Evolutionary conservation across 768 basidiomycete species (phyloP).

Genomic region (Lactarius tabidus): DNA sequence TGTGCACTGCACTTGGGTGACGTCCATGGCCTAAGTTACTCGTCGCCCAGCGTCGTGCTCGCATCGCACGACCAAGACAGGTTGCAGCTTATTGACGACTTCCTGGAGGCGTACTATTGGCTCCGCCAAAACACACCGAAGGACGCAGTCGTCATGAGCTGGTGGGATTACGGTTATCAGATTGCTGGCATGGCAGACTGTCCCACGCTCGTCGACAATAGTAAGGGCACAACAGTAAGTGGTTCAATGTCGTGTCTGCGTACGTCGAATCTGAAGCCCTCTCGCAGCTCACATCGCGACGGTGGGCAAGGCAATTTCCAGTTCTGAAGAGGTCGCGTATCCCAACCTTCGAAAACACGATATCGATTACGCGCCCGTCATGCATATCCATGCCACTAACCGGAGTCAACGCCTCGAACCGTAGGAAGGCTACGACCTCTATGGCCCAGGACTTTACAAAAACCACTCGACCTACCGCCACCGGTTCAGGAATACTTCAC

Average conservation of each 20-base stretch:
- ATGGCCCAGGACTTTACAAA: background rate
- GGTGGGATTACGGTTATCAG: too few species aligned
- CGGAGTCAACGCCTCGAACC: too few species aligned
- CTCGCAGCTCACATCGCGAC: slow-evolving; percentile 89
- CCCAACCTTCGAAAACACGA: slow-evolving; percentile 97
- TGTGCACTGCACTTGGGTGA: slow-evolving; percentile 94
- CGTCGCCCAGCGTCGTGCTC: too few species aligned
- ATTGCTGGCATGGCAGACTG: slow-evolving; percentile 99
- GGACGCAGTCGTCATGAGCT: too few species aligned
- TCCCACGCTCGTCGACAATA: slow-evolving; percentile 95
- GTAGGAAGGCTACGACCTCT: too few species aligned
- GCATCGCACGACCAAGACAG: too few species aligned
- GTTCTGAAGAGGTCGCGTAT: slow-evolving; percentile 90
- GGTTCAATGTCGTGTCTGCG: too few species aligned
- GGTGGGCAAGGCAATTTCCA: slow-evolving; percentile 98
- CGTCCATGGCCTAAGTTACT: too few species aligned
- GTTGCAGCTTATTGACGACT: too few species aligned
- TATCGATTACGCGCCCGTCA: slow-evolving; percentile 94
- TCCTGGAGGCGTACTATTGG: too few species aligned
- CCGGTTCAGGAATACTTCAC: background rate
- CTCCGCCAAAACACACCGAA: too few species aligned
- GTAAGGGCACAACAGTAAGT: slow-evolving; percentile 98
- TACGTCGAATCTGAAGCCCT: background rate
- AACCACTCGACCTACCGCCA: background rate
- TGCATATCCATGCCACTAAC: slow-evolving; percentile 31